Evolutionary conservation across 768 basidiomycete genomes (phyloP).

Genomic region (Tylopilus rubrobrunneus): DNA sequence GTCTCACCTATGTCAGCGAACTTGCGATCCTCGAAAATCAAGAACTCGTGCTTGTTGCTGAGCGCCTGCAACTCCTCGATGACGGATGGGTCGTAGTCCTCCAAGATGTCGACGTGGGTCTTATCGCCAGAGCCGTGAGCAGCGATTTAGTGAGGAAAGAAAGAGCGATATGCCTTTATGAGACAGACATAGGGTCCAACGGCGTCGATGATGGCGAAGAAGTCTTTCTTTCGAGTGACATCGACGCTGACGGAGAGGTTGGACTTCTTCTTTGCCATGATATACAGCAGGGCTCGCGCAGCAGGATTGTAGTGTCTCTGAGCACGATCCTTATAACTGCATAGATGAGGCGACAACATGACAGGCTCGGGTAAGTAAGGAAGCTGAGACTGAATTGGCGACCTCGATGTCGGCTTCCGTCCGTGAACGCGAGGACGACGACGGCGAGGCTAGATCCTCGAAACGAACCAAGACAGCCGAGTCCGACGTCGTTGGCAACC

Average conservation of each 20-base stretch:
- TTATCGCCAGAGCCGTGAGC: constrained; percentile 37
- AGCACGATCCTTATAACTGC: constrained; percentile 63
- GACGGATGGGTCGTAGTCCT: constrained; percentile 78
- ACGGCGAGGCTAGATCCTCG: constrained; percentile 32
- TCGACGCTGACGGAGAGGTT: constrained; percentile 97
- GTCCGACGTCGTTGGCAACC: constrained; percentile 7
- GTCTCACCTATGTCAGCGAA: constrained; percentile 94
- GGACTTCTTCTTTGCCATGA: constrained; percentile 81
- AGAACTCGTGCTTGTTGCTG: constrained; percentile 79
- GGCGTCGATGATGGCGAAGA: constrained; percentile 80
- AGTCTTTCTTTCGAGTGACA: constrained; percentile 74
- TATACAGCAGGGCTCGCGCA: constrained; percentile 71
- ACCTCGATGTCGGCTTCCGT: constrained; percentile 29
- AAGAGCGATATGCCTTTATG: constrained; percentile 67
- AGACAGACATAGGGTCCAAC: constrained; percentile 91
- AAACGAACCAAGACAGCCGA: constrained; percentile 38
- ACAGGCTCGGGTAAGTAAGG: neutral
- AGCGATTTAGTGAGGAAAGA: constrained; percentile 7
- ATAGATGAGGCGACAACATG: constrained; percentile 38
- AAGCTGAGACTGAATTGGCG: neutral
- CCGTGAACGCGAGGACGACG: constrained; percentile 52
- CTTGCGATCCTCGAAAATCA: constrained; percentile 98
- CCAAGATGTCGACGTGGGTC: constrained; percentile 96
- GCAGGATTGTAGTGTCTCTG: constrained; percentile 63
- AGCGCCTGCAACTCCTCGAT: constrained; percentile 68